Base-by-base conservation (phyloP, 345 rosid species). In the Lumnitzera littorea region DNA sequence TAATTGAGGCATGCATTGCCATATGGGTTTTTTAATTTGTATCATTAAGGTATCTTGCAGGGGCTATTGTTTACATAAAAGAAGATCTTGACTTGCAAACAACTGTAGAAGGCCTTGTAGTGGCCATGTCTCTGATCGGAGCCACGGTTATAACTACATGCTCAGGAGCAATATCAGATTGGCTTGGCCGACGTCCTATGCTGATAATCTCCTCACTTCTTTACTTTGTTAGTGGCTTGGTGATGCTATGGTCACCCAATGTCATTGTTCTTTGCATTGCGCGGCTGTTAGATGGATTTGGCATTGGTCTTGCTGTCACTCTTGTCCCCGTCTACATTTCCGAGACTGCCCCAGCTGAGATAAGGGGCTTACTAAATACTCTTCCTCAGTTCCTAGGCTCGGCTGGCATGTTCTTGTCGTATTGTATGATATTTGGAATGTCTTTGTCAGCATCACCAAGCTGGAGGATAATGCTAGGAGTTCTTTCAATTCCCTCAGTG, bases 161-260 rank as follows among this genome's bases (percentile, higher is more conserved):
- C 71, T 89, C 96, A 9, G 96, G 96, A 65, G 70, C 89, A 1
- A 77, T 89, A 57, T 86, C 96, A 16, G 96, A 89, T 74, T 86
- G 88, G 82, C 58, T 86, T 20, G 96, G 96, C 24, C 87, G 96
- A 51, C 86, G 96, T 3, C 95, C 96, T 14, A 84, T 89, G 96
- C 84, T 89, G 25, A 84, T 89, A 67, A 25, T 74, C 4, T 74
- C 96, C 27, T 86, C 96, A 3, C 6, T 77, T 1, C 78, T 89
- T 51, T 86, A 86, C 67, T 84, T 89, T 69, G 56, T 86, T 47
- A 66, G 96, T 58, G 91, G 95, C 64, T 69, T 89, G 77, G 67
- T 89, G 24, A 89, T 86, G 96, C 29, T 80, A 0, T 89, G 96
- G 96, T 86, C 96, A 2, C 95, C 96, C 52, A 81, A 89, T 72